phyloP scores from a whole-genome alignment of 2,329 filamentous ascomycete species.

The Clarireedia hainanense region DNA sequence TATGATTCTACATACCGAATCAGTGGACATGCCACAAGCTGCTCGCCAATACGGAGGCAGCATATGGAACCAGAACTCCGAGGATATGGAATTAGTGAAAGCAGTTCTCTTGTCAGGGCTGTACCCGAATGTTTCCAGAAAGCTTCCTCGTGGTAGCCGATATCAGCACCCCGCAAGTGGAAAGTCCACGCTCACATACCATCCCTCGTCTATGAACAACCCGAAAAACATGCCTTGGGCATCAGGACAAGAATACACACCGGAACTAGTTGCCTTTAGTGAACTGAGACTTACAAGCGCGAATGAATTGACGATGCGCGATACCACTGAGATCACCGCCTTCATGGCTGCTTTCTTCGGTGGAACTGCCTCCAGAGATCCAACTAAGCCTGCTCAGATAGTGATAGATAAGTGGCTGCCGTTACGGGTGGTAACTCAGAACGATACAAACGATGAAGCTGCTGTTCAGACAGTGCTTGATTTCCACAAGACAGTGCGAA shows the following conservation, averaged over 20 bases:
- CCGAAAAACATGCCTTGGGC: background rate
- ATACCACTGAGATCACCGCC: slow-evolving; percentile 8
- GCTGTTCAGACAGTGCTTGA: background rate
- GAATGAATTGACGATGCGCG: background rate
- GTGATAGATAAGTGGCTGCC: slow-evolving; percentile 3
- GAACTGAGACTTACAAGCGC: background rate
- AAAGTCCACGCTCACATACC: background rate
- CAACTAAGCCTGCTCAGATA: background rate
- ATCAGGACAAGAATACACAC: background rate
- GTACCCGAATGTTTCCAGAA: slow-evolving; percentile 36
- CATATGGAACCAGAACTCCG: slow-evolving; percentile 37
- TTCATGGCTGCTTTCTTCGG: slow-evolving; percentile 7
- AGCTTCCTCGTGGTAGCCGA: background rate
- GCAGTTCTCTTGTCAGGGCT: slow-evolving; percentile 38
- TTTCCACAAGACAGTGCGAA: background rate
- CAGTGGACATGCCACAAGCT: slow-evolving; percentile 3
- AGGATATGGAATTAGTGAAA: slow-evolving; percentile 36
- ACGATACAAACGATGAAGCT: background rate
- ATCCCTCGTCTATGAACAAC: slow-evolving; percentile 5
- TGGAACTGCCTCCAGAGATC: background rate
- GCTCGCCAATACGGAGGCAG: slow-evolving; percentile 25
- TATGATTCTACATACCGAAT: background rate
- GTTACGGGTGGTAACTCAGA: background rate
- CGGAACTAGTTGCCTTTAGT: background rate
- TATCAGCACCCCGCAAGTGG: background rate